Base-by-base conservation (phyloP, 2,329 filamentous ascomycete genomes). In the Aspergillus pseudonomiae region DNA sequence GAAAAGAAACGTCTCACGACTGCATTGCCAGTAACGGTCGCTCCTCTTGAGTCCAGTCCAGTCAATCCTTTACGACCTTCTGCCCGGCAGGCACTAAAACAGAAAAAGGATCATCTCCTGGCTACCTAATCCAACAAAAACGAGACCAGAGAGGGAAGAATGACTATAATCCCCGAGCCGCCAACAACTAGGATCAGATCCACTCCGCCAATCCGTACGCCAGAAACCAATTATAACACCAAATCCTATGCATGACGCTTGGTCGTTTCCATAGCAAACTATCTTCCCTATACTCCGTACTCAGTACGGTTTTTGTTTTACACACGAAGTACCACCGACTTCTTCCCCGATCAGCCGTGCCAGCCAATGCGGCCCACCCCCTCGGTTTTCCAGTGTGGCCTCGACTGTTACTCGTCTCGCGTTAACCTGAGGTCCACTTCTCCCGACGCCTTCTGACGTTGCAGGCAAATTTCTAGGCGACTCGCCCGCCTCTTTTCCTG, bases 211-310 rank as follows among this genome's bases (percentile, higher is more conserved):
- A 55, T 55, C 52, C 30, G 52, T 39, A 39, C 34, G 48, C 48
- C 48, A 52, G 48, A 52, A 52, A 55, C 52, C 52, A 55, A 55
- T 55, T 36, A 55, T 55, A 55, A 55, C 52, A 36, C 52, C 32
- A 55, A 55, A 24, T 24, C 32, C 24, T 55, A 55, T 55, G 52
- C 52, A 55, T 55, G 52, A 55, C 52, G 52, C 52, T 55, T 54
- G 19, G 5, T 52, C 21, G 52, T 55, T 55, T 55, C 52, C 52
- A 55, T 55, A 55, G 52, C 52, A 55, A 55, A 55, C 32, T 32
- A 19, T 28, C 30, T 41, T n/a, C 26, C 21, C 52, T 55, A 26
- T 36, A 50, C 46, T 7, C 32, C 11, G 32, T 34, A 34, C 34
- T 36, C 34, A 16, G 34, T 36, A 36, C 34, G 34, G 34, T 16